These are phyloP conservation scores for Aspergillus sclerotiicarbonarius DNA, from an alignment of 495 filamentous ascomycete species.

Conservation along the genomic window DNA sequence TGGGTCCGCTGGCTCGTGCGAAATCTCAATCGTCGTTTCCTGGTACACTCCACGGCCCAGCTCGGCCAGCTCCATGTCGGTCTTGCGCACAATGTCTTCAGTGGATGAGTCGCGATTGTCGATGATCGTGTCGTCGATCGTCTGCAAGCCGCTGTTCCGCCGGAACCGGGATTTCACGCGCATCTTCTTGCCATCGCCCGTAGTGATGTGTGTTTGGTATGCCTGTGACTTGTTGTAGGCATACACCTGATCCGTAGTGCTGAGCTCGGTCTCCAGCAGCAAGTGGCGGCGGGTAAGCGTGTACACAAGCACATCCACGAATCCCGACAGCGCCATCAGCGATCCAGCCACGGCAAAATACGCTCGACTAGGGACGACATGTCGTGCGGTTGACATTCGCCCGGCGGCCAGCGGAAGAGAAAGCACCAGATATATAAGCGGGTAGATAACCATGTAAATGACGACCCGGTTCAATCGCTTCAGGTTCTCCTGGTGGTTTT, in stretches of 20 bases:
- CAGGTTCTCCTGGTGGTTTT: slow-evolving; percentile 36
- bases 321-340: slow-evolving; percentile 67
- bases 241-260: slow-evolving; percentile 30
- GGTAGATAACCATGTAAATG: slow-evolving; percentile 71
- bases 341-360: slow-evolving; percentile 69
- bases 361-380: slow-evolving; percentile 44
- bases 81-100: slow-evolving; percentile 38
- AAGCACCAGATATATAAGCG: slow-evolving; percentile 65
- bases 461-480: slow-evolving; percentile 48
- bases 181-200: slow-evolving; percentile 20
- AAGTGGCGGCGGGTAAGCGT: slow-evolving; percentile 47
- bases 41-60: slow-evolving; percentile 39
- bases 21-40: slow-evolving; percentile 43
- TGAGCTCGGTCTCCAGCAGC: slow-evolving; percentile 37
- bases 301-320: slow-evolving; percentile 70
- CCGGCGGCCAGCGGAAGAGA: slow-evolving; percentile 68
- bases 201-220: slow-evolving; percentile 33
- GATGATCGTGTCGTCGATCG: slow-evolving; percentile 20
- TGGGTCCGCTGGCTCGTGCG: slow-evolving; percentile 31
- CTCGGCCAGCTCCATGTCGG: slow-evolving; percentile 31
- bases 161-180: slow-evolving; percentile 26
- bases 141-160: slow-evolving; percentile 16
- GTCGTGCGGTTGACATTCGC: slow-evolving; percentile 59
- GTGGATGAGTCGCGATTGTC: slow-evolving; percentile 35
- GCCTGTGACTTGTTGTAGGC: slow-evolving; percentile 18